A percentile compares a stretch with the other conserved stretches of the same genome.
Evolutionary conservation across 768 basidiomycete genomes (phyloP).

Genomic region (Collybia mongolica): DNA sequence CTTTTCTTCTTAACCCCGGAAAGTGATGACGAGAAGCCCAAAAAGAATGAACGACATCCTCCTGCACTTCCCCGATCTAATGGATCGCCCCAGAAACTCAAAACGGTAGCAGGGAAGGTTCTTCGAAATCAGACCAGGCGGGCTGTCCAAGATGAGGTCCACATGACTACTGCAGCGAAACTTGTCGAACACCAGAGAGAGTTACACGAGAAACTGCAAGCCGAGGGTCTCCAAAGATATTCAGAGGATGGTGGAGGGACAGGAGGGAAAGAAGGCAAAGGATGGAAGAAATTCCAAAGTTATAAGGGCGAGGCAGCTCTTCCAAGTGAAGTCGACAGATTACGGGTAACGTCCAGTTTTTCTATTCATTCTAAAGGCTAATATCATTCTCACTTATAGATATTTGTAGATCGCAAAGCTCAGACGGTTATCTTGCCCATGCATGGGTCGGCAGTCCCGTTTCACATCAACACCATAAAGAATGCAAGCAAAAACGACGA

Average conservation of each 20-base stretch:
- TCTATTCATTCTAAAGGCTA: neutral
- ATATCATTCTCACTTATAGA: conserved; percentile 42
- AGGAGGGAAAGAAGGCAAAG: conserved; percentile 84
- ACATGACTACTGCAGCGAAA: conserved; percentile 73
- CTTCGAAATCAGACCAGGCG: conserved; percentile 89
- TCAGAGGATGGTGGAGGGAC: conserved; percentile 77
- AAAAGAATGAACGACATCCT: conserved; percentile 54
- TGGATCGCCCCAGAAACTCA: conserved; percentile 62
- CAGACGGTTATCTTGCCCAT: conserved; percentile 90
- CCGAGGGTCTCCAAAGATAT: conserved; percentile 78
- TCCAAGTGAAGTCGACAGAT: conserved; percentile 76
- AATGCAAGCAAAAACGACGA: conserved; percentile 98
- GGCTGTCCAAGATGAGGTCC: conserved; percentile 81
- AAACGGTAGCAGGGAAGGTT: conserved; percentile 79
- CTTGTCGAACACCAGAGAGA: conserved; percentile 88
- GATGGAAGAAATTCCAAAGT: conserved; percentile 94
- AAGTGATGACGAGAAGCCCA: conserved; percentile 55
- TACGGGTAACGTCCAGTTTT: conserved; percentile 57
- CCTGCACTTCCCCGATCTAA: conserved; percentile 54
- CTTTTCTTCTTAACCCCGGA: conserved; percentile 79
- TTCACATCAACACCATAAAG: conserved; percentile 98
- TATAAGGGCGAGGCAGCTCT: conserved; percentile 94
- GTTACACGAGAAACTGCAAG: conserved; percentile 73
- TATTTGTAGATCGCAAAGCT: conserved; percentile 87
- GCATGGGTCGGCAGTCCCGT: conserved; percentile 93